Percentiles rank a stretch among this genome's conserved stretches.
phyloP scores from a whole-genome alignment of 1,284 basidiomycete genomes.

The Marasmius fiardii region DNA sequence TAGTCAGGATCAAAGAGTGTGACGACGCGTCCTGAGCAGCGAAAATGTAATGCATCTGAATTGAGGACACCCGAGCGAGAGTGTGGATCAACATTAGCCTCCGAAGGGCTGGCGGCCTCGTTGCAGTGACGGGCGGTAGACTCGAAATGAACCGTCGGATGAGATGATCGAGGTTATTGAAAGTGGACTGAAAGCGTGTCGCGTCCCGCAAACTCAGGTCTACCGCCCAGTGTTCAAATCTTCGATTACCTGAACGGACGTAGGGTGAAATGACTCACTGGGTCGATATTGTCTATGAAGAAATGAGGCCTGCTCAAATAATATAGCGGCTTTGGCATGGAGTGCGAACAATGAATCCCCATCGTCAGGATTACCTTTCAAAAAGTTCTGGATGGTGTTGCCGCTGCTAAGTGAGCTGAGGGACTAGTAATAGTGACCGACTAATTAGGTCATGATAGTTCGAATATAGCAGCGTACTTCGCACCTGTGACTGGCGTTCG shows the following conservation, averaged over 20 bases:
- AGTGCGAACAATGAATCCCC: slow-evolving; percentile 18
- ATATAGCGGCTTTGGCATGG: slow-evolving; percentile 22
- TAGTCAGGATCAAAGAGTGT: background rate
- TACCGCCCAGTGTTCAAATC: background rate
- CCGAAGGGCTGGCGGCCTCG: background rate
- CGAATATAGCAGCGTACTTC: background rate
- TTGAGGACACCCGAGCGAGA: slow-evolving; percentile 4
- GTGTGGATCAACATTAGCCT: slow-evolving; percentile 8
- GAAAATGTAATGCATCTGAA: slow-evolving; percentile 9
- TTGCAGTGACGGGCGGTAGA: slow-evolving; percentile 2
- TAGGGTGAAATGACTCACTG: slow-evolving; percentile 4
- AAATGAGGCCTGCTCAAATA: slow-evolving; percentile 20
- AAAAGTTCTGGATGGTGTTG: slow-evolving; percentile 20
- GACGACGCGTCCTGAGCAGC: slow-evolving; percentile 5
- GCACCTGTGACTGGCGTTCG: background rate
- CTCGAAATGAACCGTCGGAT: slow-evolving; percentile 6
- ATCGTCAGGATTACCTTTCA: slow-evolving; percentile 14
- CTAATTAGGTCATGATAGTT: background rate
- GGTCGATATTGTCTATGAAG: slow-evolving; percentile 15
- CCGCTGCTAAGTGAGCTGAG: slow-evolving; percentile 1
- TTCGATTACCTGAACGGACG: background rate
- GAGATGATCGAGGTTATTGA: slow-evolving; percentile 4
- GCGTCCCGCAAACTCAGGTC: slow-evolving; percentile 11
- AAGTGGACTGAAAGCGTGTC: slow-evolving; percentile 10
- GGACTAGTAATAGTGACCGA: slow-evolving; percentile 1